phyloP scores from a whole-genome alignment of 1,284 basidiomycete species.

The Kalmanozyma brasiliensis region DNA sequence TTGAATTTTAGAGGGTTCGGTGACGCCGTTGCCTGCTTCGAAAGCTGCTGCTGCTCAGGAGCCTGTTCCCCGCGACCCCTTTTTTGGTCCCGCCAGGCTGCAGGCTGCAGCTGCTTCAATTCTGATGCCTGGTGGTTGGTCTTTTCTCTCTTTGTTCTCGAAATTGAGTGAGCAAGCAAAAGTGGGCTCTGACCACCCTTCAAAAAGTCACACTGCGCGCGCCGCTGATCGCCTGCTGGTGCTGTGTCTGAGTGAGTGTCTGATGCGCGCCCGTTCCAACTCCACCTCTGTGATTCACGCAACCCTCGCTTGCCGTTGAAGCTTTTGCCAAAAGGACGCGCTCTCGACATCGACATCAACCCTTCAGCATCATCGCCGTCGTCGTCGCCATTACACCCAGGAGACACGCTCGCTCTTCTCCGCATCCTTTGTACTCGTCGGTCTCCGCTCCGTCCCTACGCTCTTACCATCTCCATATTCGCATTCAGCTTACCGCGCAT shows the following conservation, averaged over 20 bases:
- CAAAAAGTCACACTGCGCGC: too few relatives aligned
- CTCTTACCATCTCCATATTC: slow-evolving; percentile 12
- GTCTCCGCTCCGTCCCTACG: neutral
- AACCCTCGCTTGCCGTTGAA: neutral
- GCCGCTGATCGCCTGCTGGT: too few relatives aligned
- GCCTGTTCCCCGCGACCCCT: slow-evolving; percentile 11
- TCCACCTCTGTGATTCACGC: slow-evolving; percentile 9
- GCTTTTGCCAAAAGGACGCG: neutral
- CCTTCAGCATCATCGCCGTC: slow-evolving; percentile 1
- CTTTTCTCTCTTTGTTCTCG: neutral
- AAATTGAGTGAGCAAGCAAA: too few relatives aligned
- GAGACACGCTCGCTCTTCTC: neutral
- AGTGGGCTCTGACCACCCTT: too few relatives aligned
- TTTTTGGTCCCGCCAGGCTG: neutral
- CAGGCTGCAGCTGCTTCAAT: neutral
- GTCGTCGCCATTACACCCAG: neutral
- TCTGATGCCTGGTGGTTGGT: slow-evolving; percentile 9
- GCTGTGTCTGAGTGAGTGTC: too few relatives aligned
- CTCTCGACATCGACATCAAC: neutral
- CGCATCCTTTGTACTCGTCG: slow-evolving; percentile 1
- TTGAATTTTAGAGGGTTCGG: slow-evolving; percentile 1
- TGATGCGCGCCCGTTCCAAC: slow-evolving; percentile 5
- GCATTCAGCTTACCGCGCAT: slow-evolving; percentile 1
- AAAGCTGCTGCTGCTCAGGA: too few relatives aligned
- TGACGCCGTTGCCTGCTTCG: neutral